Conservation (phyloP, 768 basidiomycete genomes). For the Trametopsis cervina region DNA sequence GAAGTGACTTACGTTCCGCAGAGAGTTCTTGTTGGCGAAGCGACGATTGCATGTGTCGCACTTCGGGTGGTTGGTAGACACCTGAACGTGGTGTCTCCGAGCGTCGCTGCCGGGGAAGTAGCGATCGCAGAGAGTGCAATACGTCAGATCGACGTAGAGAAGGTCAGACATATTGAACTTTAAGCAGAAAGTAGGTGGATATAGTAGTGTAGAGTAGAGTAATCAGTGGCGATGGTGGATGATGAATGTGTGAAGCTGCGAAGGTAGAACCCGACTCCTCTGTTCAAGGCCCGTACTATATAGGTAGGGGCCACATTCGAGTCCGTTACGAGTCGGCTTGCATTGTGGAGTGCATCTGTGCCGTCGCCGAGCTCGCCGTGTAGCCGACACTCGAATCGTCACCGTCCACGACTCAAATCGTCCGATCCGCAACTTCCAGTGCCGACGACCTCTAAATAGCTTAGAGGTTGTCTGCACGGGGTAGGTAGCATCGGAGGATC, state of each 20-base stretch:
- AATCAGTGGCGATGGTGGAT: no score
- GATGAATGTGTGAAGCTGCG: no score
- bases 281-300: no score
- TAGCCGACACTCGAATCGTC: no score
- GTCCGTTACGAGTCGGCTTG: slow-evolving; percentile 1
- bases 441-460: no score
- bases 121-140: slow-evolving; percentile 30
- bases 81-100: slow-evolving; percentile 24
- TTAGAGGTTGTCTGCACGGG: no score
- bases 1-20: slow-evolving; percentile 25
- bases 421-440: background rate
- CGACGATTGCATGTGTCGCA: slow-evolving; percentile 24
- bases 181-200: background rate
- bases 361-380: no score
- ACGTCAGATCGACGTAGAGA: slow-evolving; percentile 14
- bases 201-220: no score
- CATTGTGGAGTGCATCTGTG: background rate
- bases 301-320: no score
- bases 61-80: slow-evolving; percentile 24
- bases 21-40: slow-evolving; percentile 27
- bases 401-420: no score
- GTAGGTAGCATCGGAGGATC: no score
- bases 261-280: no score
- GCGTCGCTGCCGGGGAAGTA: slow-evolving; percentile 24
- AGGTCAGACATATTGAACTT: slow-evolving; percentile 8